These are phyloP conservation scores for Massospora cicadina DNA, from an alignment of 371 early-diverging fungal genomes.

Conservation along the genomic window DNA sequence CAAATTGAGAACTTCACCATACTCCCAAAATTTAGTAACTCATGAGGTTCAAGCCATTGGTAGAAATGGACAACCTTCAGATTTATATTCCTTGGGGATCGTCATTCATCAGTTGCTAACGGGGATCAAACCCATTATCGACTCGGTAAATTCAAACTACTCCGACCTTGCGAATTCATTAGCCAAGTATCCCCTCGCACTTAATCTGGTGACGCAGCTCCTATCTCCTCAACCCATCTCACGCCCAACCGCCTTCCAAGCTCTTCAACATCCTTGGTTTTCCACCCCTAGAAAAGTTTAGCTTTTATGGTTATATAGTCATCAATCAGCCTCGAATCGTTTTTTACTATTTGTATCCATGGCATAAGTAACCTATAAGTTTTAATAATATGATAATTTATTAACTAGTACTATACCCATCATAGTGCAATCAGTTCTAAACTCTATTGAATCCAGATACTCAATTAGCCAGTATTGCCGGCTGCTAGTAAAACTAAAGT, in stretches of 20 bases:
- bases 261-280: conserved; percentile 2
- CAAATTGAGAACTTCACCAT: neutral
- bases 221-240: neutral
- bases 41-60: neutral
- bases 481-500: too few species aligned
- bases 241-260: conserved; percentile 2
- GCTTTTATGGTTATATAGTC: too few species aligned
- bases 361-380: too few species aligned
- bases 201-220: neutral
- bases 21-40: too few species aligned
- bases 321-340: too few species aligned
- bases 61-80: conserved; percentile 3
- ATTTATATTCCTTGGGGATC: neutral
- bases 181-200: neutral
- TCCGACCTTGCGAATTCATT: neutral
- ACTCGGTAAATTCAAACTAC: neutral
- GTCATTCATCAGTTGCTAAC: neutral
- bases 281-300: too few species aligned
- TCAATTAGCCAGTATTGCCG: too few species aligned
- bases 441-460: too few species aligned
- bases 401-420: too few species aligned
- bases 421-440: too few species aligned
- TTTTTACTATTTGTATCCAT: too few species aligned
- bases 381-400: too few species aligned
- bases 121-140: neutral